phyloP scores from a whole-genome alignment of 108 stramenopile species.

The Aurantiochytrium sp. region DNA sequence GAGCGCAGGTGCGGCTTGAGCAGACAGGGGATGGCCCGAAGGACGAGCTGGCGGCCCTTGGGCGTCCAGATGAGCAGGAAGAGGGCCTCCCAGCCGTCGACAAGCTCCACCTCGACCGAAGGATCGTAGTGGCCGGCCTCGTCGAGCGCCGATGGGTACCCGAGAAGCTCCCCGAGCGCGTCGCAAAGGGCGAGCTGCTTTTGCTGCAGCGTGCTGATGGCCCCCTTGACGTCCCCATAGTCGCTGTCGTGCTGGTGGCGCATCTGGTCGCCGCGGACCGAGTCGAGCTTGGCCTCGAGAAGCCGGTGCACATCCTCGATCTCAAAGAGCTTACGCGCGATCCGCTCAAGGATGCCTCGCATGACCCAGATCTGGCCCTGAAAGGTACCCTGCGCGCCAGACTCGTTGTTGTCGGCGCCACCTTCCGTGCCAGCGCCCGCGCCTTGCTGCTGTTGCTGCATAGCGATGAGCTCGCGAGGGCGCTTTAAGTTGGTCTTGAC shows the following conservation, averaged over 20 bases:
- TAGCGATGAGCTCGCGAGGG: slow-evolving; percentile 18
- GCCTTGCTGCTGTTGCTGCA: background rate
- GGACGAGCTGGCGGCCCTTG: slow-evolving; percentile 17
- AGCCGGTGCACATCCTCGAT: slow-evolving; percentile 13
- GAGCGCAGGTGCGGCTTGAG: slow-evolving; percentile 16
- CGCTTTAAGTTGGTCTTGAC: slow-evolving; percentile 24
- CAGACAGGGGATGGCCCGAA: background rate
- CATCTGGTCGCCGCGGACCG: background rate
- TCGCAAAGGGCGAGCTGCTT: slow-evolving; percentile 21
- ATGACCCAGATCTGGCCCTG: slow-evolving; percentile 6
- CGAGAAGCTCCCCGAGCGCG: slow-evolving; percentile 4
- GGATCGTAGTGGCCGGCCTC: slow-evolving; percentile 15
- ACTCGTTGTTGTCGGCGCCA: no score
- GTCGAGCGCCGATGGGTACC: background rate
- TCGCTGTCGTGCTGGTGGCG: background rate
- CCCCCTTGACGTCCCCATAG: background rate
- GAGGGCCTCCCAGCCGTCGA: slow-evolving; percentile 18
- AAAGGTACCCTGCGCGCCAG: background rate
- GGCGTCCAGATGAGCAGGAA: slow-evolving; percentile 29
- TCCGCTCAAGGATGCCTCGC: background rate
- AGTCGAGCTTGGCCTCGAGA: background rate
- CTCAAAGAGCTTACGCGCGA: background rate
- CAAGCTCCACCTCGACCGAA: background rate
- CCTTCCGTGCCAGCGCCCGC: background rate
- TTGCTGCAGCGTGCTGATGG: background rate